phyloP scores from a whole-genome alignment of 2,329 filamentous ascomycete genomes.

The Paecilomyces dactylethromorphus region DNA sequence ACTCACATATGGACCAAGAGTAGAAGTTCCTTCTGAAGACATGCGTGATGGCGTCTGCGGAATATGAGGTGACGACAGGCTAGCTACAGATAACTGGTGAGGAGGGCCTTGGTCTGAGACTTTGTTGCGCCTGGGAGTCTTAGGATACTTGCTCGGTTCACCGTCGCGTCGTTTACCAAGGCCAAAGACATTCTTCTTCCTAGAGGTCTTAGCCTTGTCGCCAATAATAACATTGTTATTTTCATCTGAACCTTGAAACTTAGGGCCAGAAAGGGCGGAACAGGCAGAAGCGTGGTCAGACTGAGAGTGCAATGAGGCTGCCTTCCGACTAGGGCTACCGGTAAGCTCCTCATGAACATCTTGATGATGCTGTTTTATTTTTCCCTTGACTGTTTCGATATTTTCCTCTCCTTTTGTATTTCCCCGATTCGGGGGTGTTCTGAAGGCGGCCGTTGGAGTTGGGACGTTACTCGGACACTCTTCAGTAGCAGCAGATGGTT shows the following conservation, averaged over 20 bases:
- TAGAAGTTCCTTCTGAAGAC: background rate
- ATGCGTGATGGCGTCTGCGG: background rate
- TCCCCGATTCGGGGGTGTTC: background rate
- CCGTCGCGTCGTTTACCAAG: slow-evolving; percentile 10
- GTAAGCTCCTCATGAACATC: background rate
- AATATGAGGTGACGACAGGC: background rate
- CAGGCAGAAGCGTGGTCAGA: background rate
- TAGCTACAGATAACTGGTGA: background rate
- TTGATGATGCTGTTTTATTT: background rate
- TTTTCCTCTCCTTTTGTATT: background rate
- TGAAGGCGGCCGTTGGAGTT: slow-evolving; percentile 1
- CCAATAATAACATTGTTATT: background rate
- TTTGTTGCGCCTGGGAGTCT: slow-evolving; percentile 3
- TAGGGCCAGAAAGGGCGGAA: background rate
- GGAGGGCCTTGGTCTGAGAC: background rate
- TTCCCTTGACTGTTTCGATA: background rate
- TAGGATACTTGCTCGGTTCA: slow-evolving; percentile 7
- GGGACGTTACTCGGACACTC: slow-evolving; percentile 1
- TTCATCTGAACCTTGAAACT: background rate
- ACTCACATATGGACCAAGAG: background rate
- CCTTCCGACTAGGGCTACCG: slow-evolving; percentile 3
- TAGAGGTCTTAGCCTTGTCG: slow-evolving; percentile 4
- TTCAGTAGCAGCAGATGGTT: slow-evolving; percentile 1
- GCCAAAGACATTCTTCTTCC: slow-evolving; percentile 11
- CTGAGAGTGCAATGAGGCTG: background rate